Percentiles rank a stretch among this genome's conserved stretches.
Conservation (phyloP, 2,329 filamentous ascomycete genomes). For the Chrysoporthe deuterocubensis region DNA sequence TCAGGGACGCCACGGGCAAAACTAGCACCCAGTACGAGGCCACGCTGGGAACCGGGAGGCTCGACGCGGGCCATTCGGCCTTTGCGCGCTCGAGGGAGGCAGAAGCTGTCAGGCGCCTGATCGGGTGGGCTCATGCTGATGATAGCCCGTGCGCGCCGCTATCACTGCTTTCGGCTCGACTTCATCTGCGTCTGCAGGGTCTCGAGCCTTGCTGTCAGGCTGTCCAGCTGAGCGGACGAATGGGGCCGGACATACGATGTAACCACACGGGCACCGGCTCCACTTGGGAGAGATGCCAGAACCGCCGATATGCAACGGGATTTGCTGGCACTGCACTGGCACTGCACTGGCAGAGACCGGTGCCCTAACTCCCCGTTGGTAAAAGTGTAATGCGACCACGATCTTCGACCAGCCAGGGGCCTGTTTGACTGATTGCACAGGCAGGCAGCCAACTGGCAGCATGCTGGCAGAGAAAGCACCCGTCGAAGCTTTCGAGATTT, state of each 20-base stretch:
- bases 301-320: background rate
- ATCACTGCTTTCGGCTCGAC: slow-evolving; percentile 1
- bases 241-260: slow-evolving; percentile 1
- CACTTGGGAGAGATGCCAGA: background rate
- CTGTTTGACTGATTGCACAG: too few species aligned
- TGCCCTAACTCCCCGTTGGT: too few species aligned
- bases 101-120: background rate
- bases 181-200: slow-evolving; percentile 6
- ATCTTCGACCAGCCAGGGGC: too few species aligned
- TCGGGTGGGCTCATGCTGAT: background rate
- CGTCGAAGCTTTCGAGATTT: too few species aligned
- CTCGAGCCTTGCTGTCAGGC: background rate
- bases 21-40: too few species aligned
- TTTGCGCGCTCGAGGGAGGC: too few species aligned
- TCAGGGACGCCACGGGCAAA: background rate
- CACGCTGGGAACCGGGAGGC: too few species aligned
- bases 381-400: too few species aligned
- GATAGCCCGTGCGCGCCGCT: slow-evolving; percentile 4
- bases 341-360: background rate
- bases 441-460: too few species aligned
- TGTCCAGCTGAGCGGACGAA: background rate
- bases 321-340: background rate
- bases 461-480: too few species aligned
- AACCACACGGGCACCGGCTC: background rate
- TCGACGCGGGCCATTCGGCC: too few species aligned